Evolutionary conservation across 2,329 filamentous ascomycete genomes (phyloP), one percentile per base, ranked within the genome.

Genomic region (Fusarium oxysporum): DNA sequence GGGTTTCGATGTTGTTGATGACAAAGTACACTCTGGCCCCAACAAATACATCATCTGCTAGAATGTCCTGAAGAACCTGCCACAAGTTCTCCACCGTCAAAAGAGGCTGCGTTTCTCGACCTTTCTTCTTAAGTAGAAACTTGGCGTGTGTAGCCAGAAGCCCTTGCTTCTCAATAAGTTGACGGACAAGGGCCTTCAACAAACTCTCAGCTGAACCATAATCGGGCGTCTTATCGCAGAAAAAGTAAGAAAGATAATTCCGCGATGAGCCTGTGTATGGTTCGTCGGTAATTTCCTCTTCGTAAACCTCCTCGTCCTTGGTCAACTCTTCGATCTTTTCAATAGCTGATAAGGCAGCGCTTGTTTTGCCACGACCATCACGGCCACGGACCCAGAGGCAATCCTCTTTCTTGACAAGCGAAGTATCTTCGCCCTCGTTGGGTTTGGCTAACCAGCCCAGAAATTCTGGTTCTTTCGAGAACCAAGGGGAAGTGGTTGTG

Each of bases 291-390:
- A 77, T 70, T 7, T 76, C 66, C 3, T 71, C 74, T 30, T 83
- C 81, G 7, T 80, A 70, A 1, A 83, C 65, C 10, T 79, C 81
- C 2, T 69, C 65, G 0, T 56, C 57, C 30, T 75, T 67, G 13
- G 80, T 68, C 17, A 77, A 63, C 7, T 74, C 74, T 30, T 84
- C 81, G 13, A 84, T 80, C 45, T 81, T 78, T 12, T 81, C 75
- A 1, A 85, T 65, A 6, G 80, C 82, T 2, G 83, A 82, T 57
- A 85, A 68, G 0, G 82, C 79, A 0, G 82, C 83, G 33, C 81
- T 82, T 0, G 83, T 83, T 65, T 85, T 85, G 8, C 83, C 83
- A 59, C 82, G 78, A 8, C 83, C 83, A 59, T 85, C 82, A 4
- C 80, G 82, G 6, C 83, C 83, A 16, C 81, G 78, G 19, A 85